A percentile compares a stretch with the other conserved stretches of the same genome.
phyloP scores from a whole-genome alignment of 768 basidiomycete species.

The Lactifluus hygrophoroides region DNA sequence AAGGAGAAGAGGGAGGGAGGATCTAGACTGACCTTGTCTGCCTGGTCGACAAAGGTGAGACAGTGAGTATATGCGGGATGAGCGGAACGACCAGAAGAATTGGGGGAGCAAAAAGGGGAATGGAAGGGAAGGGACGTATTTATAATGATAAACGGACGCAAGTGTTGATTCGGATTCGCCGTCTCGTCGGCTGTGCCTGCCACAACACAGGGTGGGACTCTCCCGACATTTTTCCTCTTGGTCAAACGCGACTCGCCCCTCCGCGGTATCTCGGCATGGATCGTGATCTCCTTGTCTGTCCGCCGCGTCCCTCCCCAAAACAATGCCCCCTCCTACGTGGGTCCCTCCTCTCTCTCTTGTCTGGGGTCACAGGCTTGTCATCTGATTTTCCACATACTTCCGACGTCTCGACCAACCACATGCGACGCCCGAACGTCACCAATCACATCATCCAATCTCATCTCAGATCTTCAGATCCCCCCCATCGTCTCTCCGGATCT shows the following conservation, averaged over 20 bases:
- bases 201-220: not conserved
- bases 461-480: slow-evolving; percentile 13
- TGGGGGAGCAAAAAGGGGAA: slow-evolving; percentile 19
- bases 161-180: not conserved
- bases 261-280: slow-evolving; percentile 16
- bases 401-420: slow-evolving; percentile 4
- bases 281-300: slow-evolving; percentile 8
- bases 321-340: not conserved
- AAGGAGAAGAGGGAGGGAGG: not conserved
- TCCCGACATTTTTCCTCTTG: slow-evolving; percentile 12
- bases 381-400: slow-evolving; percentile 10
- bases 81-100: slow-evolving; percentile 10
- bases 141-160: slow-evolving; percentile 1
- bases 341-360: not conserved
- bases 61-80: not conserved
- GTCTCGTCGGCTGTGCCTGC: slow-evolving; percentile 13
- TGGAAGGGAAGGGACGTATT: slow-evolving; percentile 14
- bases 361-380: slow-evolving; percentile 14
- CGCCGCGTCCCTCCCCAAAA: not conserved
- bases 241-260: slow-evolving; percentile 8
- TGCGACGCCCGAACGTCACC: slow-evolving; percentile 10
- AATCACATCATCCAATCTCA: slow-evolving; percentile 16
- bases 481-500: slow-evolving; percentile 7
- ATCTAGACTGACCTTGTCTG: slow-evolving; percentile 17
- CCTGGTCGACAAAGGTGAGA: slow-evolving; percentile 6